Base-by-base conservation (phyloP, 2,329 filamentous ascomycete species). In the Truncatella angustata region DNA sequence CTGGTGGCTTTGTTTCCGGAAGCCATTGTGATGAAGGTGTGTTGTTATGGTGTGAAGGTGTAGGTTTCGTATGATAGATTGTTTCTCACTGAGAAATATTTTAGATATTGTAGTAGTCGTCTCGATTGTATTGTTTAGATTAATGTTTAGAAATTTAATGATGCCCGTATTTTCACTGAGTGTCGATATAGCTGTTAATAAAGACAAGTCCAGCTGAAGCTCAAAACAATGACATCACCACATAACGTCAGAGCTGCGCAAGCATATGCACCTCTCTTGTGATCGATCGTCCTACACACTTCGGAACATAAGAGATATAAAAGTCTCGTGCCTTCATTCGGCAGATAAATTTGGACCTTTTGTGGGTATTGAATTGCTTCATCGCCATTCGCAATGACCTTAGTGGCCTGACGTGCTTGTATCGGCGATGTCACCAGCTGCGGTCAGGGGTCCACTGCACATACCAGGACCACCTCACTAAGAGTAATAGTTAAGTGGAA, bases 1-100 rank as follows among this genome's bases (percentile, higher is more conserved):
- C 58, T 63, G 12, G 64, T 58, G 51, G 60, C 56, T 57, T 60
- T 63, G 35, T 42, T 50, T 20, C 21, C n/a, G 20, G 53, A 16
- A 14, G 50, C n/a, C 50, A 52, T 52, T 10, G n/a, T 52, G 49
- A 39, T 50, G 24, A 5, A 21, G 14, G 16, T 10, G n/a, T 10
- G 36, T 39, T 20, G 21, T 43, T 6, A 20, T 26, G n/a, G 10
- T 21, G 5, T 10, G 12, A 32, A 14, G 7, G 7, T 32, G 2
- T 32, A 32, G 14, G 7, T 7, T 44, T 30, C 21, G n/a, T 5
- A 12, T 49, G 18, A 20, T 11, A 45, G 23, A 45, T 45, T 45
- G 42, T 36, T 12, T 36, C 18, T 36, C 34, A 5, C 18, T 16
- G 18, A 35, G 11, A n/a, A 3, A 14, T n/a, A 5, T 4, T 35